A percentile compares a stretch with the other conserved stretches of the same genome.
Conservation (phyloP, 805 yeast genomes). For the Metschnikowia shivogae region DNA sequence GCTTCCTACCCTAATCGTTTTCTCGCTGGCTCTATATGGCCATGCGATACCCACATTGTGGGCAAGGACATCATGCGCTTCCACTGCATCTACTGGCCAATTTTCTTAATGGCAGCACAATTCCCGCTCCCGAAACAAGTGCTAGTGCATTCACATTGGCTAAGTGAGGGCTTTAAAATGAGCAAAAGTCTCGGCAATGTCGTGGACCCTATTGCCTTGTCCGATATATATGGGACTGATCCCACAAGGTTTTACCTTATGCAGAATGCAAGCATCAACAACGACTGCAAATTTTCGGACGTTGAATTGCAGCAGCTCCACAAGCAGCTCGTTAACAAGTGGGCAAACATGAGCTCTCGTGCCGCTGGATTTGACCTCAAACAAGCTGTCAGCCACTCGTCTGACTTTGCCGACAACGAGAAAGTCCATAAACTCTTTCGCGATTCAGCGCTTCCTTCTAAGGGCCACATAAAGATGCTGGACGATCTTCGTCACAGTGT, state of each 20-base stretch:
- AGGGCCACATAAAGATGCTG: not conserved
- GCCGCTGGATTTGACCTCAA: slow-evolving; percentile 66
- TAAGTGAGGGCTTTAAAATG: slow-evolving; percentile 87
- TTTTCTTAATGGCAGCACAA: slow-evolving; percentile 79
- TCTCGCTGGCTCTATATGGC: slow-evolving; percentile 41
- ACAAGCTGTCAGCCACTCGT: slow-evolving; percentile 35
- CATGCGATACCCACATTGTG: slow-evolving; percentile 67
- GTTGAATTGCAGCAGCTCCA: slow-evolving; percentile 48
- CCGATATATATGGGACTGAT: slow-evolving; percentile 64
- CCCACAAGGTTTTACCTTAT: slow-evolving; percentile 69
- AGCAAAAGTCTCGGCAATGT: slow-evolving; percentile 91
- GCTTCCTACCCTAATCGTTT: slow-evolving; percentile 43
- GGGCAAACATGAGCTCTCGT: slow-evolving; percentile 74
- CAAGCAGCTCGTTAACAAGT: slow-evolving; percentile 71
- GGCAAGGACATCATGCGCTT: slow-evolving; percentile 91
- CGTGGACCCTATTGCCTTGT: slow-evolving; percentile 77
- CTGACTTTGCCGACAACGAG: not conserved
- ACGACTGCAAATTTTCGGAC: slow-evolving; percentile 78
- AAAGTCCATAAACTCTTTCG: not conserved
- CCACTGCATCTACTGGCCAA: slow-evolving; percentile 94
- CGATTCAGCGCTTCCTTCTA: not conserved
- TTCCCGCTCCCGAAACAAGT: slow-evolving; percentile 66
- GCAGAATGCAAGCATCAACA: slow-evolving; percentile 68
- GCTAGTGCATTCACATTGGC: slow-evolving; percentile 93
- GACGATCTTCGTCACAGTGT: slow-evolving; percentile 10